Conservation (phyloP, 148 eudicot genomes). For the Rhododendron molle region DNA sequence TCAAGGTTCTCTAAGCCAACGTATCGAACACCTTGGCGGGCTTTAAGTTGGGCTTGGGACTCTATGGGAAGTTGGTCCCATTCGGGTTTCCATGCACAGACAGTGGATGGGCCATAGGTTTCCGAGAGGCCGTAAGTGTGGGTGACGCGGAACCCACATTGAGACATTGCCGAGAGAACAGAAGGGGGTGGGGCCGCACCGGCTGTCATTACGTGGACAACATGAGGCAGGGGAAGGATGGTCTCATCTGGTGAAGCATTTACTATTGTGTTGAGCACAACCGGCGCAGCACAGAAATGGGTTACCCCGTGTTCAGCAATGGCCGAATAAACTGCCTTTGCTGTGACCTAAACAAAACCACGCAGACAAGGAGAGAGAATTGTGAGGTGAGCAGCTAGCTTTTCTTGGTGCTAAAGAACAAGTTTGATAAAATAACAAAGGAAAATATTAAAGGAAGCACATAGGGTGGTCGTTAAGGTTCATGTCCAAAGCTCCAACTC, state of each 20-base stretch:
- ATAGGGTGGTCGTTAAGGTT: background rate
- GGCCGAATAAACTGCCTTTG: constrained; percentile 73
- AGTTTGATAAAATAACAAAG: background rate
- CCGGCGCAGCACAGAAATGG: constrained; percentile 97
- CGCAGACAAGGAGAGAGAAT: background rate
- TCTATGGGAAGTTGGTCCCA: constrained; percentile 70
- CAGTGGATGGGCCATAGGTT: constrained; percentile 86
- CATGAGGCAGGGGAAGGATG: constrained; percentile 67
- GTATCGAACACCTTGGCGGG: constrained; percentile 85
- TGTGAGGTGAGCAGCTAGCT: background rate
- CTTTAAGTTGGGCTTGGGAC: constrained; percentile 69
- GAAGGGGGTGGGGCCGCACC: constrained; percentile 96
- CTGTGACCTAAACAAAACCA: constrained; percentile 48
- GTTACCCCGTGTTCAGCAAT: constrained; percentile 73
- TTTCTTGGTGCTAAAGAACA: background rate
- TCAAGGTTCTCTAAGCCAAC: constrained; percentile 65
- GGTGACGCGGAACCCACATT: constrained; percentile 71
- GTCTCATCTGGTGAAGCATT: constrained; percentile 68
- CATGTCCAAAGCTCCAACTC: background rate
- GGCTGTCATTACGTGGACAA: constrained; percentile 83
- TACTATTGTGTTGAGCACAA: constrained; percentile 81
- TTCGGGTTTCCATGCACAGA: constrained; percentile 97
- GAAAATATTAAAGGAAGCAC: background rate
- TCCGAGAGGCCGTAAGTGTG: constrained; percentile 95
- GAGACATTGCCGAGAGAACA: constrained; percentile 67